Conservation (phyloP, 2,329 filamentous ascomycete genomes). For the Proliferodiscus dingleyae region DNA sequence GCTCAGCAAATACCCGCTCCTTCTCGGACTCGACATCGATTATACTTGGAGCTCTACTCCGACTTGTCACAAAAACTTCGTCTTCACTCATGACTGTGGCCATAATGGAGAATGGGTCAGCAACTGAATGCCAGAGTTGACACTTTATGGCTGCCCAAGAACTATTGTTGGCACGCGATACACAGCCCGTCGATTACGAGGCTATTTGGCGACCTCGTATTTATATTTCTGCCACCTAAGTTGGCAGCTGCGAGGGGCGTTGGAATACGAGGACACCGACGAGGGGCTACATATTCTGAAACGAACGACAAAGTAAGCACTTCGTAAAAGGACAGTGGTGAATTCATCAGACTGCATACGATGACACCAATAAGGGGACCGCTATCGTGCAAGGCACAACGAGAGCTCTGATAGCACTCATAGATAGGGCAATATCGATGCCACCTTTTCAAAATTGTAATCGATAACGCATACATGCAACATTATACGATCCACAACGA, state of each 20-base stretch:
- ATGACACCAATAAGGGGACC: too few relatives aligned
- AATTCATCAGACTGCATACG: too few relatives aligned
- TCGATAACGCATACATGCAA: too few relatives aligned
- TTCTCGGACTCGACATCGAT: constrained; percentile 25
- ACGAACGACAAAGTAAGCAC: neutral
- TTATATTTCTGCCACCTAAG: neutral
- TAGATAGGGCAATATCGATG: too few relatives aligned
- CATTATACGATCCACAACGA: too few relatives aligned
- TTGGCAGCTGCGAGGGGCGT: neutral
- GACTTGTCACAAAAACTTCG: constrained; percentile 23
- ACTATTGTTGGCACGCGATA: neutral
- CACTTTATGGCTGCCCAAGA: neutral
- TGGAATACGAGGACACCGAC: neutral
- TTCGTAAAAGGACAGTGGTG: too few relatives aligned
- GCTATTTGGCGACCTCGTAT: constrained; percentile 1
- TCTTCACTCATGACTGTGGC: constrained; percentile 15
- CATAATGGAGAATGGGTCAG: constrained; percentile 2
- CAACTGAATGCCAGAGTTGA: neutral
- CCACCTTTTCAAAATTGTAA: too few relatives aligned
- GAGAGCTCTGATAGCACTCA: too few relatives aligned
- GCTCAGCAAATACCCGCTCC: constrained; percentile 20
- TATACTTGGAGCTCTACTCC: constrained; percentile 23
- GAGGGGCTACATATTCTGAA: neutral
- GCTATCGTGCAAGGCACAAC: too few relatives aligned
- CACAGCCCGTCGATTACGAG: neutral